These are phyloP conservation scores for Zymoseptoria crescenta DNA, from an alignment of 2,329 filamentous ascomycete species.

Conservation along the genomic window DNA sequence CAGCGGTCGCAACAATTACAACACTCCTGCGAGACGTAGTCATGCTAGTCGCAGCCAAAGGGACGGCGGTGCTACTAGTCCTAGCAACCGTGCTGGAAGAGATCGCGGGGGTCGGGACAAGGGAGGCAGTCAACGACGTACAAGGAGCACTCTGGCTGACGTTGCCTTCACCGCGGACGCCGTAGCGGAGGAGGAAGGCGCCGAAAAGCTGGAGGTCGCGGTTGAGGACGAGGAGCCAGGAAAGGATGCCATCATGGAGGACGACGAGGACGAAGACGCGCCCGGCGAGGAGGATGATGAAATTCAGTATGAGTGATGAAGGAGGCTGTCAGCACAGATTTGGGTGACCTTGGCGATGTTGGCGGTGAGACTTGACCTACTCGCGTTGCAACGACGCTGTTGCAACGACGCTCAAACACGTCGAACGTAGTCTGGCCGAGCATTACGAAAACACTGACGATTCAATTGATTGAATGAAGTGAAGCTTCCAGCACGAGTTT, in stretches of 20 bases:
- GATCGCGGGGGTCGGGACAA: not conserved
- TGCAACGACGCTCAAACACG: not conserved
- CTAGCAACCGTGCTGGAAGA: not conserved
- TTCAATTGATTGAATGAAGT: not conserved
- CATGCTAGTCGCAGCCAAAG: not conserved
- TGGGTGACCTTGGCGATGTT: not conserved
- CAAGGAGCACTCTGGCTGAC: conserved; percentile 1
- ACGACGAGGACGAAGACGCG: conserved; percentile 21
- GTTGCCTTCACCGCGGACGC: conserved; percentile 3
- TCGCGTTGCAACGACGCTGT: not conserved
- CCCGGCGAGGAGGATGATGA: conserved; percentile 22
- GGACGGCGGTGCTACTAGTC: not conserved
- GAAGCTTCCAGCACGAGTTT: not conserved
- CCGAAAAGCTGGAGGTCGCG: conserved; percentile 16
- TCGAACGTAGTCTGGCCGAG: not conserved
- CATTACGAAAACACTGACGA: not conserved
- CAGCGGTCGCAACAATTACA: conserved; percentile 16
- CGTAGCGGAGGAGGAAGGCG: conserved; percentile 17
- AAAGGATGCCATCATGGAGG: conserved; percentile 10
- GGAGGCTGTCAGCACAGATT: not conserved
- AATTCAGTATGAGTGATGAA: conserved; percentile 22
- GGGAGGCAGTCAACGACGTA: conserved; percentile 12
- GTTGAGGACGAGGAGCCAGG: conserved; percentile 11
- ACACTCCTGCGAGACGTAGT: conserved; percentile 19
- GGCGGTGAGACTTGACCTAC: not conserved